Conservation (phyloP, 2,329 filamentous ascomycete species). For the Diaporthe velutina region DNA sequence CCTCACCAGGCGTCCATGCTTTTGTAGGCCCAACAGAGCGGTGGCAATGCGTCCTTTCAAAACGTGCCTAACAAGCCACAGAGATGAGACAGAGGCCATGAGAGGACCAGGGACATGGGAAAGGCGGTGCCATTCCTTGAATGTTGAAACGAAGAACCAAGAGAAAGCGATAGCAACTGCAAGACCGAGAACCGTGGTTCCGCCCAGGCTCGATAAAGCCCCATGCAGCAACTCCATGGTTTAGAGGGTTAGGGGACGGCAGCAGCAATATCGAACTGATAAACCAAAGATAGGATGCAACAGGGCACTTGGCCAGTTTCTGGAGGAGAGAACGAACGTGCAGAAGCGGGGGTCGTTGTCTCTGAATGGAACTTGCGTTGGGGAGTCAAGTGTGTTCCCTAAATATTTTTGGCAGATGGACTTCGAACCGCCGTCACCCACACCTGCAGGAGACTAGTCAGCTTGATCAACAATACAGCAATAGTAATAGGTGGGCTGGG, state of each 20-base stretch:
- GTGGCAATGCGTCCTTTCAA: not conserved
- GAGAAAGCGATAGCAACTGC: not conserved
- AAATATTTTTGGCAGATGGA: not conserved
- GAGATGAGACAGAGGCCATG: not conserved
- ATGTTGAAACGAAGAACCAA: not conserved
- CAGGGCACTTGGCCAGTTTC: too few relatives aligned
- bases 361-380: not conserved
- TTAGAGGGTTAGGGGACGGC: not conserved
- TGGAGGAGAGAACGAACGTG: not conserved
- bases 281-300: not conserved
- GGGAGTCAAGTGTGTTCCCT: not conserved
- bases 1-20: not conserved
- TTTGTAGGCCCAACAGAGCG: not conserved
- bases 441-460: not conserved
- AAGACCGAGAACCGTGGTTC: not conserved
- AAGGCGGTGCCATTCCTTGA: not conserved
- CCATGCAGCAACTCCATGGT: not conserved
- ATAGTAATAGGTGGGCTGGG: not conserved
- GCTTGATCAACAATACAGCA: not conserved
- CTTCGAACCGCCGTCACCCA: not conserved
- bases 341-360: not conserved
- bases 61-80: slow-evolving; percentile 1
- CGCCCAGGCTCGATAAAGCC: not conserved
- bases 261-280: not conserved
- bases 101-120: slow-evolving; percentile 2